Evolutionary conservation across 2,329 filamentous ascomycete genomes (phyloP).

Genomic region (Penicillium frequentans): DNA sequence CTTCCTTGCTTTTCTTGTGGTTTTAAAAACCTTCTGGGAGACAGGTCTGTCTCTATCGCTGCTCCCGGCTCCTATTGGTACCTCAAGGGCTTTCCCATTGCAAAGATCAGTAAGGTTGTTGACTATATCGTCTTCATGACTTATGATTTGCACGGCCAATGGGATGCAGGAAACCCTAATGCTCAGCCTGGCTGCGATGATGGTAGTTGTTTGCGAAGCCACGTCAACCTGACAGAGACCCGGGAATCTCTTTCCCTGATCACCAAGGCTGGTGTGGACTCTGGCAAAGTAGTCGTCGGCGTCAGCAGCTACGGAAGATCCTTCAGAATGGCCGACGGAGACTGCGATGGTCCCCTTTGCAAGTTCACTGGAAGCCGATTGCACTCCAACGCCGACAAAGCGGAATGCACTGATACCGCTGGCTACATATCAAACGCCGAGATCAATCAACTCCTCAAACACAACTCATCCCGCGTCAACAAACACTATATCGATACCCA

Average conservation of each 20-base stretch:
- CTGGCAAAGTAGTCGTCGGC: background rate
- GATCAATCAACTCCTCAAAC: slow-evolving; percentile 16
- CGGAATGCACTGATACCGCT: slow-evolving; percentile 1
- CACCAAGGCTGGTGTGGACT: background rate
- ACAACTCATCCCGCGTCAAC: background rate
- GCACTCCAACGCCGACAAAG: background rate
- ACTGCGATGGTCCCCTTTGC: background rate
- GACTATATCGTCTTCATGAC: slow-evolving; percentile 44
- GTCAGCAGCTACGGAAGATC: slow-evolving; percentile 1
- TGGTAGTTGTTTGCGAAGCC: slow-evolving; percentile 4
- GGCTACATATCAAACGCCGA: slow-evolving; percentile 1
- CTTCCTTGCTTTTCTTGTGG: slow-evolving; percentile 10
- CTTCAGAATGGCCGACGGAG: background rate
- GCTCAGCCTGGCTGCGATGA: slow-evolving; percentile 21
- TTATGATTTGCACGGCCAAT: slow-evolving; percentile 34
- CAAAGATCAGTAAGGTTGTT: slow-evolving; percentile 24
- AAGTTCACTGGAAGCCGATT: background rate
- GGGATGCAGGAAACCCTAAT: slow-evolving; percentile 27
- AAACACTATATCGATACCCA: slow-evolving; percentile 5
- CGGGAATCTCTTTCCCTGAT: slow-evolving; percentile 23
- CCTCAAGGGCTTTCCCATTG: slow-evolving; percentile 31
- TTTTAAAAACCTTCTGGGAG: slow-evolving; percentile 36
- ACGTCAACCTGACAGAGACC: slow-evolving; percentile 10
- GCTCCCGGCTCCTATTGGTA: slow-evolving; percentile 36
- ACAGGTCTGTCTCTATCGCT: slow-evolving; percentile 27